Evolutionary conservation across 2,329 filamentous ascomycete species (phyloP).

Genomic region (Aspergillus pseudoviridinutans): DNA sequence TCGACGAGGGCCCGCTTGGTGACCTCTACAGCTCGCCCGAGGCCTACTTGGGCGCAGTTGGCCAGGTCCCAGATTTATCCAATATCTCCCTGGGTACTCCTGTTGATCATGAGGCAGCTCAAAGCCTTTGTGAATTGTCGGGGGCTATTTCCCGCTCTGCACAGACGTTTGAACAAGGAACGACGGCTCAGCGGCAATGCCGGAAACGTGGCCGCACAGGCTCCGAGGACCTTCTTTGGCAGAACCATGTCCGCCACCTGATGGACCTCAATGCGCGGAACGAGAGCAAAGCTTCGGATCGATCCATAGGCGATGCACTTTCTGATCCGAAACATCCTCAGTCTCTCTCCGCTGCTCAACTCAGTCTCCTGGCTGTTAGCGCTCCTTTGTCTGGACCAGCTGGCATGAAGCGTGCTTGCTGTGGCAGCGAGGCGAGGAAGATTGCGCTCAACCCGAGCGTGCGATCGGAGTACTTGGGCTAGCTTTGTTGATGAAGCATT

Average conservation of each 20-base stretch:
- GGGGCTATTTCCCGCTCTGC: constrained; percentile 25
- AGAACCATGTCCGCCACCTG: constrained; percentile 37
- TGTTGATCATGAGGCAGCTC: constrained; percentile 37
- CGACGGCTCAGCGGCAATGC: constrained; percentile 21
- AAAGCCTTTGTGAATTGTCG: constrained; percentile 40
- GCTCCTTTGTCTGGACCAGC: constrained; percentile 31
- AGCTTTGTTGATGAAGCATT: constrained; percentile 3
- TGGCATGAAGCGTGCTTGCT: constrained; percentile 41
- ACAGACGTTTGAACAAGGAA: constrained; percentile 7
- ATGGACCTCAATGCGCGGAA: constrained; percentile 26
- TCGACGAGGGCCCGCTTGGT: constrained; percentile 32
- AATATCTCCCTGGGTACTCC: constrained; percentile 32
- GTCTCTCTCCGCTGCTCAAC: constrained; percentile 10
- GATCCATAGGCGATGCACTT: constrained; percentile 29
- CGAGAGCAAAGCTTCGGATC: constrained; percentile 29
- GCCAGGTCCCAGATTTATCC: constrained; percentile 31
- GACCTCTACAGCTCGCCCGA: constrained; percentile 36
- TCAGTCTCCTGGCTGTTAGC: constrained; percentile 19
- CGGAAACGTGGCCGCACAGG: constrained; percentile 40
- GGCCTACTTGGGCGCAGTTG: constrained; percentile 20
- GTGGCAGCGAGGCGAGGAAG: constrained; percentile 36
- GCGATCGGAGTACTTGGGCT: constrained; percentile 28
- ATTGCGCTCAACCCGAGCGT: constrained; percentile 32
- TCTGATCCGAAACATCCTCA: constrained; percentile 16
- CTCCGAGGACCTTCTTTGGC: constrained; percentile 36